Evolutionary conservation across 2,329 filamentous ascomycete species (phyloP).

Genomic region (Botrytis squamosa): DNA sequence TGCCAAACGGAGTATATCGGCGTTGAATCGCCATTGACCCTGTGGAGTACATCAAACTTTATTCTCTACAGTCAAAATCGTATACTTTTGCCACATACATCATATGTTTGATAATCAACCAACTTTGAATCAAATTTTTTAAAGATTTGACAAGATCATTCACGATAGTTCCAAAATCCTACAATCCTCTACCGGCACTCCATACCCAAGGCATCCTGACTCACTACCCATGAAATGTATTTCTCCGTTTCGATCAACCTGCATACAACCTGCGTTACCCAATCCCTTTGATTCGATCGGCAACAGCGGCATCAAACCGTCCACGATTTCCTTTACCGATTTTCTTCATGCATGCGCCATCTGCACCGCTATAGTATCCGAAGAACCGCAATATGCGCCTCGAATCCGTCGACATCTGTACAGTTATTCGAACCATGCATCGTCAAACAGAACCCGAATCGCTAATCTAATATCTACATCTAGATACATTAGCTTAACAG

Average conservation of each 20-base stretch:
- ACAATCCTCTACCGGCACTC: neutral
- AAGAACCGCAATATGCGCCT: neutral
- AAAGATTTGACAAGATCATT: neutral
- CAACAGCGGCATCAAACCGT: neutral
- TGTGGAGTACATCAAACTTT: neutral
- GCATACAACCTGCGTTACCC: neutral
- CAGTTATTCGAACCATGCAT: neutral
- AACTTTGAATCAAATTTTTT: neutral
- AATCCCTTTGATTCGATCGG: neutral
- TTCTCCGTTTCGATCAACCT: neutral
- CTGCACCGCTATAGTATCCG: neutral
- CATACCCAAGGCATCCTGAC: neutral
- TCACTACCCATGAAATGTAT: neutral
- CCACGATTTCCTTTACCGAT: neutral
- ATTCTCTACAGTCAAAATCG: neutral
- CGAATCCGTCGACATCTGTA: neutral
- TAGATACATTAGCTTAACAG: neutral
- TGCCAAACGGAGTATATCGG: neutral
- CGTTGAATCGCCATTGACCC: neutral
- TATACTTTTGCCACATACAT: neutral
- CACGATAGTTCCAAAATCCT: neutral
- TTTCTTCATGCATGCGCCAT: neutral
- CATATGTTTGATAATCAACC: neutral
- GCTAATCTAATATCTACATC: neutral
- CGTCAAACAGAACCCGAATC: neutral